Evolutionary conservation across 768 basidiomycete species (phyloP), one percentile per base, ranked within the genome.

Genomic region (Trametes cingulata): DNA sequence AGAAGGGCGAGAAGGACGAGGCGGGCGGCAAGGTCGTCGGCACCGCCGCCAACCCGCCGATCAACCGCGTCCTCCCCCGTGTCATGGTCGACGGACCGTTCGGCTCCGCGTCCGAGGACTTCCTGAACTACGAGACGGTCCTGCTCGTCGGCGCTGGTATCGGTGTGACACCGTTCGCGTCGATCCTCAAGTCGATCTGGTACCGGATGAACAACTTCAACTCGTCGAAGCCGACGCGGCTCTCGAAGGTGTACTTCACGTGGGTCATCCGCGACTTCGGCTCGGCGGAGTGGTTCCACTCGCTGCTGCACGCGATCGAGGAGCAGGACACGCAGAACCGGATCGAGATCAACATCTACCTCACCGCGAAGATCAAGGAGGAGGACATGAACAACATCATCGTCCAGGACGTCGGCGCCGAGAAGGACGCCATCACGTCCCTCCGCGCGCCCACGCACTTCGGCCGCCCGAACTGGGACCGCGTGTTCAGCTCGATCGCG

Each of bases 81-180:
- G 80, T 98, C 68, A 97, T 97, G 95, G 84, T 98, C 50, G 95
- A 98, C 68, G 95, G 95, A 15, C 95, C 95, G 5, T 98, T 97
- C 70, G 95, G 95, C 14, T 88, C 85, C 61, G 93, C 95, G 9
- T 88, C 86, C 41, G 95, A 98, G 72, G 93, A 95, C 71, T 95
- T 91, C 71, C 78, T 91, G 71, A 93, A 93, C 55, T 95, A 85
- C 65, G 94, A 97, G 76, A 90, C 92, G 1, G 82, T 95, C 36
- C 75, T 96, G 33, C 84, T 97, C 39, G 91, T 95, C 47, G 95
- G 93, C 65, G 94, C 91, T 56, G 96, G 95, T 74, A 98, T 98
- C 62, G 95, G 95, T 66, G 94, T 97, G 36, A 97, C 95, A 0
- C 95, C 95, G 2, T 97, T 98, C 67, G 94, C 95, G 53, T 93